Evolutionary conservation across 768 basidiomycete genomes (phyloP), one percentile per base, ranked within the genome.

Genomic region (Clavaria fumosa): DNA sequence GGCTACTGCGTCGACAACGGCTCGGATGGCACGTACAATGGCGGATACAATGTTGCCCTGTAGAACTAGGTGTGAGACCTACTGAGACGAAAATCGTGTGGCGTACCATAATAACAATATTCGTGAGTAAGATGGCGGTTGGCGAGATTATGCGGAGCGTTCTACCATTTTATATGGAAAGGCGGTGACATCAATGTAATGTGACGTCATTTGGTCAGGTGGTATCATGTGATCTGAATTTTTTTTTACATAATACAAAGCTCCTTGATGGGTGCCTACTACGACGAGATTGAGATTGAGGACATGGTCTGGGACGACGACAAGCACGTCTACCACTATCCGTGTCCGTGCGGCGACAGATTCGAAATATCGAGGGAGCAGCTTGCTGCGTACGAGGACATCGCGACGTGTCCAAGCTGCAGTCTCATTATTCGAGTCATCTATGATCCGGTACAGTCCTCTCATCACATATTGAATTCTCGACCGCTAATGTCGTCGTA

Each of bases 201-300:
- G n/a, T n/a, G n/a, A n/a, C n/a, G n/a, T n/a, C n/a, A n/a, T n/a
- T n/a, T n/a, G n/a, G n/a, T n/a, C n/a, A n/a, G n/a, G n/a, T n/a
- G n/a, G n/a, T n/a, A n/a, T n/a, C n/a, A n/a, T n/a, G n/a, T n/a
- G n/a, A n/a, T n/a, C n/a, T n/a, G n/a, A n/a, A n/a, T n/a, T n/a
- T n/a, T n/a, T 28, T 28, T 28, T 28, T 28, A 9, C 9, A 28
- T 28, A 9, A 28, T 28, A 9, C 26, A 28, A 28, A 28, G 14
- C n/a, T n/a, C n/a, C n/a, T n/a, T n/a, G n/a, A 85, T 86, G 83
- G 79, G 76, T 11, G 78, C 78, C 14, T 88, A 83, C 57, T 91
- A 96, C 66, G 90, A 96, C 64, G 91, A 95, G 58, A 76, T 96
- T 20, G 91, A 96, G 54, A 95, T 96, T 37, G 93, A 96, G 53